phyloP scores from a whole-genome alignment of 768 basidiomycete genomes.

The Phaffia tasmanica region DNA sequence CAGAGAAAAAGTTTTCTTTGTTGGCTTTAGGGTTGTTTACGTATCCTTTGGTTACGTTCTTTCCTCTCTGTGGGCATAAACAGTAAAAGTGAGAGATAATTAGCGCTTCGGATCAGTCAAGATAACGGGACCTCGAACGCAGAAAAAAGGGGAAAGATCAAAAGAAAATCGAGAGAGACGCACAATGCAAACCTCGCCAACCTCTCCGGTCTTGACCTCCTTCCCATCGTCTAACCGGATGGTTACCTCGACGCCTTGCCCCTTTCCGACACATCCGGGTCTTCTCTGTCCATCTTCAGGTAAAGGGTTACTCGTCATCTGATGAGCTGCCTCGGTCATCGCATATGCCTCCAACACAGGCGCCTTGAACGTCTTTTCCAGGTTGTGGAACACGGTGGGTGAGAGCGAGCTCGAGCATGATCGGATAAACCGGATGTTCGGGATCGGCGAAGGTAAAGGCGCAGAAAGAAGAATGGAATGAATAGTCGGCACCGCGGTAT shows the following conservation, averaged over 20 bases:
- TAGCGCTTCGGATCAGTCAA: background rate
- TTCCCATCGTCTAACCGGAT: constrained; percentile 34
- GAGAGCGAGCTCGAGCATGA: constrained; percentile 47
- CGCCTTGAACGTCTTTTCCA: constrained; percentile 47
- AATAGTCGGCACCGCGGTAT: constrained; percentile 40
- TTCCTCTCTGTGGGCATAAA: constrained; percentile 38
- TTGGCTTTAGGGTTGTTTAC: constrained; percentile 38
- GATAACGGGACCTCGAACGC: too few relatives aligned
- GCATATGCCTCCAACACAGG: constrained; percentile 53
- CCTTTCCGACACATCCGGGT: constrained; percentile 37
- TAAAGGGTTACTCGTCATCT: constrained; percentile 31
- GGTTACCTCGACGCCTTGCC: constrained; percentile 36
- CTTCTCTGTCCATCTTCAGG: constrained; percentile 31
- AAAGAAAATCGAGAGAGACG: background rate
- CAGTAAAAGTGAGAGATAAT: background rate
- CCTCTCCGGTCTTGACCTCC: constrained; percentile 40
- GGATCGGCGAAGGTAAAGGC: constrained; percentile 34
- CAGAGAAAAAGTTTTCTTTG: constrained; percentile 42
- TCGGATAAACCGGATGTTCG: constrained; percentile 38
- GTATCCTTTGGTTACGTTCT: constrained; percentile 44
- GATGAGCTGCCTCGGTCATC: constrained; percentile 43
- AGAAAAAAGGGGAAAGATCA: too few relatives aligned
- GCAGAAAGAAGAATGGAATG: constrained; percentile 37
- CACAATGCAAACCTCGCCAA: constrained; percentile 47
- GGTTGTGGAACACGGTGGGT: constrained; percentile 45